Percentiles rank a stretch among this genome's conserved stretches.
Evolutionary conservation across 106 monocot species (phyloP).

Genomic region (Acorus calamus): DNA sequence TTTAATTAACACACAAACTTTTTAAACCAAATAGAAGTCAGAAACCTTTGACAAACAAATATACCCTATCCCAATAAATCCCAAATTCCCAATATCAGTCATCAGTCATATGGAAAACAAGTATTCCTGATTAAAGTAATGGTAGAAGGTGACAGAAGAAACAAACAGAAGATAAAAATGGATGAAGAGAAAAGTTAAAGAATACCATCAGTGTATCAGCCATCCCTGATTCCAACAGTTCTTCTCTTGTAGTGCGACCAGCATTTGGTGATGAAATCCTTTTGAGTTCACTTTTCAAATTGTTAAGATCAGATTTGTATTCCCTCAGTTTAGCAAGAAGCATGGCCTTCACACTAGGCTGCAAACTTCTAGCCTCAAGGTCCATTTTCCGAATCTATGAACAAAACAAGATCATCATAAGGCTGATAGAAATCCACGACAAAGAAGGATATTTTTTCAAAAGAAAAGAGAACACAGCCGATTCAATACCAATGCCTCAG

Average conservation of each 20-base stretch:
- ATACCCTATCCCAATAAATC: too few species aligned
- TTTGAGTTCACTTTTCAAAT: slow-evolving; percentile 33
- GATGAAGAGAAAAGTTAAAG: neutral
- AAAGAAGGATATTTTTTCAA: neutral
- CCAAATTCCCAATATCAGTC: too few species aligned
- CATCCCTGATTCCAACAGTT: slow-evolving; percentile 29
- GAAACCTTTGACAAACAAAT: too few species aligned
- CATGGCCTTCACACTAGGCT: slow-evolving; percentile 26
- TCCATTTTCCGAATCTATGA: slow-evolving; percentile 34
- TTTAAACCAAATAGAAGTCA: too few species aligned
- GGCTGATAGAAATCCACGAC: too few species aligned
- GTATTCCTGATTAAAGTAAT: too few species aligned
- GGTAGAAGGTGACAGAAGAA: neutral
- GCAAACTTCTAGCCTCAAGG: slow-evolving; percentile 30
- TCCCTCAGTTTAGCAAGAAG: slow-evolving; percentile 31
- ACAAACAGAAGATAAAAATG: neutral
- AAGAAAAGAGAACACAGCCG: neutral
- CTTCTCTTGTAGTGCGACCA: slow-evolving; percentile 14
- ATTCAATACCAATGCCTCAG: slow-evolving; percentile 14
- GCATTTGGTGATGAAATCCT: slow-evolving; percentile 18
- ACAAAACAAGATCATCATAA: neutral
- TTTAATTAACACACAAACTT: too few species aligned
- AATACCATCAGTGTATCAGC: slow-evolving; percentile 19
- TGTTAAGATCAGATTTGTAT: slow-evolving; percentile 41
- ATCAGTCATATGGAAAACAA: too few species aligned